Base-by-base conservation (phyloP, 352 stramenopile genomes). In the Thalassiosira pacifica region DNA sequence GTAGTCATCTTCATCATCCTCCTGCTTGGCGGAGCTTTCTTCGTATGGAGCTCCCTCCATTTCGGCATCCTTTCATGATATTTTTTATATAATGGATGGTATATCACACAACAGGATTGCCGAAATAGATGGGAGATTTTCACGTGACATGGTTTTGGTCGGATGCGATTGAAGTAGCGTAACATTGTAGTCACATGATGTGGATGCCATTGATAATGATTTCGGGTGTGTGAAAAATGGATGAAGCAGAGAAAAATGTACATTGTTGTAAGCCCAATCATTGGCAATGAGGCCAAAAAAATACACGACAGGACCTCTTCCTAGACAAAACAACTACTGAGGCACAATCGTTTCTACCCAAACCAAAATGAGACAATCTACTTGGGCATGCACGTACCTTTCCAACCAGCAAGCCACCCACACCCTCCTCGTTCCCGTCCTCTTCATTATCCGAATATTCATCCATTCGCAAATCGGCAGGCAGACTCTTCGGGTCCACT, bases 381-480 rank as follows among this genome's bases (percentile, higher is more conserved):
- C n/a, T n/a, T n/a, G n/a, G n/a, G n/a, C n/a, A n/a, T n/a, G n/a
- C n/a, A n/a, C 80, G 48, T 83, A 89, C 83, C 83, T 83, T 85
- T 60, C 88, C 90, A 71, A 96, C 72, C 48, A 96, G 77, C 40
- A 96, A 64, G 59, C 83, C 84, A 24, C 92, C 92, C 77, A 95
- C 82, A 48, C 68, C 66, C 52, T 82, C 82, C 69, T 79, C 66
- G 2, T 82, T 85, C 55, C 92, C 82, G 8, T 93, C 89, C 57
- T 92, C 89, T 29, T 95, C 91, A 67, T 94, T 89, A 82, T 92
- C 90, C 0, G 89, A 93, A 82, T 96, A 96, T 79, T 96, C 91
- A 65, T 96, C 91, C 93, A 96, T 96, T 48, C 93, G 57, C 13
- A 96, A 78, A 77, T 96, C 93, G 18, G 86, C 87, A 16, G 93